These are phyloP conservation scores for Exophiala bonariae DNA, from an alignment of 2,329 filamentous ascomycete genomes.

Conservation along the genomic window DNA sequence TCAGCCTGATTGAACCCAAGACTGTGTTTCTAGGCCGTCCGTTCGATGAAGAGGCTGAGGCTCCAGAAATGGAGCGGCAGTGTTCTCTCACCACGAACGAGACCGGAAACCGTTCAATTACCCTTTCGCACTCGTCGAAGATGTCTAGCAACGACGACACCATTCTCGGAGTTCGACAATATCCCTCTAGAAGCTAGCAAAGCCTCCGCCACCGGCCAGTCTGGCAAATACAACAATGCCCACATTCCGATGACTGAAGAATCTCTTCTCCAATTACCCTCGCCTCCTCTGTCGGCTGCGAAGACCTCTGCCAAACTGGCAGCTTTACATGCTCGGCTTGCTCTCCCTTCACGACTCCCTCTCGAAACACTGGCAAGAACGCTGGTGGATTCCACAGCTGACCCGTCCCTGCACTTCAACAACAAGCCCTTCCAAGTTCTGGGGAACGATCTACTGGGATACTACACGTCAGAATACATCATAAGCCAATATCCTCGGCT, in stretches of 20 bases:
- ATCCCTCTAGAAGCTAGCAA: slow-evolving; percentile 31
- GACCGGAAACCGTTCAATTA: slow-evolving; percentile 38
- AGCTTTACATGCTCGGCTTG: slow-evolving; percentile 85
- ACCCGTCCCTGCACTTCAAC: slow-evolving; percentile 78
- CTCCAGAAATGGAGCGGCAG: slow-evolving; percentile 54
- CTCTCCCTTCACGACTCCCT: slow-evolving; percentile 77
- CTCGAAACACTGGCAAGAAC: slow-evolving; percentile 82
- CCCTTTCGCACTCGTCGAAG: slow-evolving; percentile 38
- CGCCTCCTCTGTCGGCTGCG: slow-evolving; percentile 68
- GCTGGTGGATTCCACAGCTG: slow-evolving; percentile 82
- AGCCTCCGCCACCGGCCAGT: slow-evolving; percentile 12
- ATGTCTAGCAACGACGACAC: slow-evolving; percentile 43
- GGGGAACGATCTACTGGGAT: slow-evolving; percentile 79
- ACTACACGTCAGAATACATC: slow-evolving; percentile 86
- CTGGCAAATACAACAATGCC: slow-evolving; percentile 21
- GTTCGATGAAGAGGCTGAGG: slow-evolving; percentile 50
- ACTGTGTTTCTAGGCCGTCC: neutral
- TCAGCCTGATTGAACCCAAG: neutral
- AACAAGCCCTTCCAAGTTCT: slow-evolving; percentile 80
- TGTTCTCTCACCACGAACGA: slow-evolving; percentile 49
- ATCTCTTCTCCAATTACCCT: slow-evolving; percentile 58
- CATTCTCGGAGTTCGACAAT: slow-evolving; percentile 30
- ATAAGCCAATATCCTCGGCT: slow-evolving; percentile 87
- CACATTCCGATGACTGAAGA: slow-evolving; percentile 33
- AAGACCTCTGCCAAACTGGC: slow-evolving; percentile 81